Percentiles rank a stretch among this genome's conserved stretches.
phyloP scores from a whole-genome alignment of 163 green algal genomes.

The Prototheca cutis region DNA sequence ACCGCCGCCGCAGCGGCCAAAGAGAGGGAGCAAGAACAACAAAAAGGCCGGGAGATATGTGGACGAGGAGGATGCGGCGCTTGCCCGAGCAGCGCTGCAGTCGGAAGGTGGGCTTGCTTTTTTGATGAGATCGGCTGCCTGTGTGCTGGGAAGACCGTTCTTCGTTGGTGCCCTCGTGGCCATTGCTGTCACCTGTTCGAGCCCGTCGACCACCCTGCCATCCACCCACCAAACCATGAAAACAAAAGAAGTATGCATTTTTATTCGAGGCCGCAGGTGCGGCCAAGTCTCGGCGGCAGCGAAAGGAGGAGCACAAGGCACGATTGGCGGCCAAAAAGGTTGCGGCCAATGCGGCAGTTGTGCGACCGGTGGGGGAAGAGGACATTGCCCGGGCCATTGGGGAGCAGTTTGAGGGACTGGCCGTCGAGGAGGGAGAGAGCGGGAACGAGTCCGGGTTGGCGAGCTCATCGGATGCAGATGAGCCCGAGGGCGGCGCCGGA shows the following conservation, averaged over 20 bases:
- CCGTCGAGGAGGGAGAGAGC: constrained; percentile 13
- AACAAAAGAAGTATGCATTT: too few relatives aligned
- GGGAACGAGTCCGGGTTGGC: constrained; percentile 45
- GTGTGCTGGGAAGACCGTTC: neutral
- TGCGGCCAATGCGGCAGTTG: neutral
- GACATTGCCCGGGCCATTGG: constrained; percentile 18
- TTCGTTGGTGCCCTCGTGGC: too few relatives aligned
- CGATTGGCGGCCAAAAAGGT: constrained; percentile 50
- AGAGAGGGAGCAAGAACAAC: constrained; percentile 60
- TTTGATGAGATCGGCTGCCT: neutral
- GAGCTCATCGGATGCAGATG: too few relatives aligned
- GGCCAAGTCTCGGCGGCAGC: constrained; percentile 28
- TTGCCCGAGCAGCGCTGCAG: constrained; percentile 68
- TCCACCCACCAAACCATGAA: too few relatives aligned
- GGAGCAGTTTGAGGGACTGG: neutral
- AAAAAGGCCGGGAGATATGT: constrained; percentile 60
- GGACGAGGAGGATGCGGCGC: constrained; percentile 85
- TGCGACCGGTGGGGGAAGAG: constrained; percentile 15
- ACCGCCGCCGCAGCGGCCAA: constrained; percentile 15
- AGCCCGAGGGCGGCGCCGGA: too few relatives aligned
- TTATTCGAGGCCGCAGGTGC: too few relatives aligned
- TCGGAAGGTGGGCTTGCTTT: constrained; percentile 26
- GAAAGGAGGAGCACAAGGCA: constrained; percentile 43
- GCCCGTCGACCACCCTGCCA: too few relatives aligned
- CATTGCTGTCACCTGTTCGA: too few relatives aligned